Conservation (phyloP, 2,329 filamentous ascomycete genomes). For the Alternaria arborescens region DNA sequence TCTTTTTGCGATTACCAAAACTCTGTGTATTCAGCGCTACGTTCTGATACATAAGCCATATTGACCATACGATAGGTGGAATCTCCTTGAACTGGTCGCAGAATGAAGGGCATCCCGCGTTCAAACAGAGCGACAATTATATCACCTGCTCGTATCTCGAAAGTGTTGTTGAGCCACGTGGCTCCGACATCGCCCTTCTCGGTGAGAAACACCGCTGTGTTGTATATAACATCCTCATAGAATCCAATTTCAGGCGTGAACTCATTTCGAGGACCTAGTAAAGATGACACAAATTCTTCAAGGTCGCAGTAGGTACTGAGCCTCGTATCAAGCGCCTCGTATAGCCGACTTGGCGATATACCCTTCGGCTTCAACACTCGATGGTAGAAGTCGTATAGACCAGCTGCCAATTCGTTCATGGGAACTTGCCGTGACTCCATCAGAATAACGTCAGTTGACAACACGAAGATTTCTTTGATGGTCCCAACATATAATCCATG, state of each 20-base stretch:
- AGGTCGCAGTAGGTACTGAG: too few species aligned
- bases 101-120: neutral
- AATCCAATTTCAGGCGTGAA: too few species aligned
- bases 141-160: neutral
- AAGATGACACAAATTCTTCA: neutral
- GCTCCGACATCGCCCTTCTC: neutral
- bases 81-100: neutral
- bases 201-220: neutral
- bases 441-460: too few species aligned
- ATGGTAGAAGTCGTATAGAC: neutral
- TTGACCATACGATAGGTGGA: neutral
- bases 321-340: neutral
- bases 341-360: neutral
- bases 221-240: too few species aligned
- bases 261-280: neutral
- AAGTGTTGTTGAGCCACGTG: neutral
- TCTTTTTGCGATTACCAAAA: too few species aligned
- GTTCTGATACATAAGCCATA: too few species aligned
- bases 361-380: neutral
- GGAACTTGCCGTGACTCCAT: too few species aligned
- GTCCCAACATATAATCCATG: neutral
- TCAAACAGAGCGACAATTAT: neutral
- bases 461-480: neutral
- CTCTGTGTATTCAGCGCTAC: too few species aligned
- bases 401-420: too few species aligned